Base-by-base conservation (phyloP, 139 green algal genomes). In the Picochlorum sp. region DNA sequence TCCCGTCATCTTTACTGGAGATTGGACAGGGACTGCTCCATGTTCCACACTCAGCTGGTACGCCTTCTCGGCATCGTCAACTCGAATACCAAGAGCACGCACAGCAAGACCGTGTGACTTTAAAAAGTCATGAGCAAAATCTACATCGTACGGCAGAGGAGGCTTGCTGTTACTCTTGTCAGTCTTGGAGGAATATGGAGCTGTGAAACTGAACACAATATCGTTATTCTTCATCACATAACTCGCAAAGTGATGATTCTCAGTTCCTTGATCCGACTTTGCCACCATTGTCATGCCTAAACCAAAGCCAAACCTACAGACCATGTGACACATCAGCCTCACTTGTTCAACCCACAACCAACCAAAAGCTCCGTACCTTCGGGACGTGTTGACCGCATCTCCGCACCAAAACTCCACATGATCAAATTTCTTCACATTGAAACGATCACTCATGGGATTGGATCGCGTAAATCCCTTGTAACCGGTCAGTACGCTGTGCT, bases 401-500 rank as follows among this genome's bases (percentile, higher is more conserved):
- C 74, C 66, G 56, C 79, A 91, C 80, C 82, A 98, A 51, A 96
- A 96, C 68, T 98, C 93, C 15, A 98, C 63, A 67, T 96, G 87
- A 58, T 98, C 88, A 50, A 98, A 99, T 28, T 67, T 75, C 52
- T 74, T 54, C 20, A 71, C 68, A 30, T 51, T 58, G 47, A 97
- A 97, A 44, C 60, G 67, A 72, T 97, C 91, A 50, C 63, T 83
- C 9, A 30, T 38, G 7, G 86, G 86, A 61, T 94, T 94, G 61
- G 80, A 49, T 32, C 73, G 67, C 67, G 49, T 32, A n/a, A 75
- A 75, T 60, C 9, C 68, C 9, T 23, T 34, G 47, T 60, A 57
- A 6, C 68, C 68, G 9, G 70, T 62, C n/a, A 75, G 59, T 50
- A 32, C 61, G 15, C 20, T 20, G 21, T 18, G 47, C 16, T 30